phyloP scores from a whole-genome alignment of 2,329 filamentous ascomycete genomes.

The Colletotrichum lindemuthianum region DNA sequence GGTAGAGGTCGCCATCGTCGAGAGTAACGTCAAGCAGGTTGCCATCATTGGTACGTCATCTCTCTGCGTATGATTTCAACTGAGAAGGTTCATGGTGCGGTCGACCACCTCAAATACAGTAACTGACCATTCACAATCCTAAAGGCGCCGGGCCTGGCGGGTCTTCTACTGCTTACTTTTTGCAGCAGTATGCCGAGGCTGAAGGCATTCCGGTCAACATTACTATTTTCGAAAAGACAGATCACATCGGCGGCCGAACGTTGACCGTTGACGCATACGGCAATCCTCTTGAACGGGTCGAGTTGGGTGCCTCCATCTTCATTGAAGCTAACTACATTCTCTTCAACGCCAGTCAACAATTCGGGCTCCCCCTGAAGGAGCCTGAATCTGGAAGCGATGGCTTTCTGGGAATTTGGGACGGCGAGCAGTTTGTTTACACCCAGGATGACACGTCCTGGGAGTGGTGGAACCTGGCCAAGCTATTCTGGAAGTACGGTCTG shows the following conservation, averaged over 20 bases:
- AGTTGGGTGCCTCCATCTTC: slow-evolving; percentile 93
- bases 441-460: slow-evolving; percentile 66
- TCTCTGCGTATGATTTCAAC: not conserved
- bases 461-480: slow-evolving; percentile 84
- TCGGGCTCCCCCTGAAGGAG: slow-evolving; percentile 71
- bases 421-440: slow-evolving; percentile 75
- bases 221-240: slow-evolving; percentile 85
- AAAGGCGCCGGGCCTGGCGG: slow-evolving; percentile 90
- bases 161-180: slow-evolving; percentile 85
- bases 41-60: slow-evolving; percentile 43
- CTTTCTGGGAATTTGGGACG: slow-evolving; percentile 86
- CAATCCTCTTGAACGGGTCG: slow-evolving; percentile 74
- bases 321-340: slow-evolving; percentile 86
- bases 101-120: too few relatives aligned
- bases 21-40: slow-evolving; percentile 38
- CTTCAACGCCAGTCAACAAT: slow-evolving; percentile 74
- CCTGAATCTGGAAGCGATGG: slow-evolving; percentile 59
- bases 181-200: slow-evolving; percentile 75
- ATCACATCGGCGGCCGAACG: slow-evolving; percentile 84
- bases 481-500: slow-evolving; percentile 87
- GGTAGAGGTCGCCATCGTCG: slow-evolving; percentile 7
- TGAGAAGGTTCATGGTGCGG: not conserved
- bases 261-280: slow-evolving; percentile 84
- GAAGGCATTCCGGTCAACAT: slow-evolving; percentile 75
- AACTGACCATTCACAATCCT: slow-evolving; percentile 12